Base-by-base conservation (phyloP, 1,139 yeast genomes). In the Yamadazyma buinensis region DNA sequence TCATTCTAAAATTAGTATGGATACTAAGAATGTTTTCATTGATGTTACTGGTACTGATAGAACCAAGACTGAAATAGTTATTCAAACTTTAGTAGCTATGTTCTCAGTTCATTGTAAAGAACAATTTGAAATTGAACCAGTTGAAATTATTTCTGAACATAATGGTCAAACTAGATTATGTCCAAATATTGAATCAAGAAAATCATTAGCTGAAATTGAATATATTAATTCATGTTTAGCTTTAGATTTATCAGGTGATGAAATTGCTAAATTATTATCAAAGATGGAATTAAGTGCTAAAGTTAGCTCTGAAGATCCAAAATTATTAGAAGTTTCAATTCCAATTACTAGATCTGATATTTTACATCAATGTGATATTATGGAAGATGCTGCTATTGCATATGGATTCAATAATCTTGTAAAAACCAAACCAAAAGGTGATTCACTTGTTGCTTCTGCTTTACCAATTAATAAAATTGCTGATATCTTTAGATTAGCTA, bases 301-400 rank as follows among this genome's bases (percentile, higher is more conserved):
- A 21, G 78, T 79, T 22, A 66, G 82, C 4, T 41, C 62, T 5
- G 52, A 58, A 4, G 74, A 78, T 44, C 50, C 67, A 15, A 73
- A 79, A 44, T 47, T 75, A 27, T 55, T 90, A 38, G 80, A 83
- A 38, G 95, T 92, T 36, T 58, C 66, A 30, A 77, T 92, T 41
- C 98, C 99, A 47, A 81, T 87, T 50, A 92, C 98, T 30, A 82
- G 99, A 67, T 81, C 97, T 8, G 99, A 94, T 61, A 77, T 94
- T 43, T 75, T 94, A 54, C 99, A 94, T 62, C 95, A 88, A 61
- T 92, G 98, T 72, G 99, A 94, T 63, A 84, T 94, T 48, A 85
- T 94, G 95, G 99, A 94, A 64, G 99, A 94, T 61, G 96, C 90
- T 31, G 98, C 97, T 34, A 84, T 94, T 56, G 95, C 88, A 23